Evolutionary conservation across 2,329 filamentous ascomycete genomes (phyloP).

Genomic region (Paecilomyces dactylethromorphus): DNA sequence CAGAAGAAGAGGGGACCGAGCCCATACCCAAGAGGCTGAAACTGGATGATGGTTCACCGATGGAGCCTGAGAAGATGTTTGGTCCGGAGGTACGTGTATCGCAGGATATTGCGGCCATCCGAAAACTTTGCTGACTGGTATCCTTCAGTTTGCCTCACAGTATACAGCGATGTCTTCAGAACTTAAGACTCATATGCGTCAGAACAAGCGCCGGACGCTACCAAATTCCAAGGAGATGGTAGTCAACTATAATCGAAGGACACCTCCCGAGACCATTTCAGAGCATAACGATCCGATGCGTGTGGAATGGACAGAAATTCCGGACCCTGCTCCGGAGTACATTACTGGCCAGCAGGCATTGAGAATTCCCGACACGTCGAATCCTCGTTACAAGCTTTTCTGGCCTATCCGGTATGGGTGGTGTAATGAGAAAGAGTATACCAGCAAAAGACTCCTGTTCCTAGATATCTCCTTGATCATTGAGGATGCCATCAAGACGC

Average conservation of each 20-base stretch:
- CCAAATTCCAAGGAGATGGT: constrained; percentile 98
- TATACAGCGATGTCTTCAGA: constrained; percentile 80
- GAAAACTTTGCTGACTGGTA: neutral
- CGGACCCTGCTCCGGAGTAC: constrained; percentile 60
- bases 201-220: constrained; percentile 87
- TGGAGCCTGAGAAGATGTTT: constrained; percentile 70
- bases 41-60: constrained; percentile 43
- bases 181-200: constrained; percentile 82
- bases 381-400: constrained; percentile 82
- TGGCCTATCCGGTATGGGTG: constrained; percentile 85
- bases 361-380: constrained; percentile 81
- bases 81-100: constrained; percentile 64
- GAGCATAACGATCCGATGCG: constrained; percentile 92
- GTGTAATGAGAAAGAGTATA: constrained; percentile 86
- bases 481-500: constrained; percentile 77
- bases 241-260: constrained; percentile 84
- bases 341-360: constrained; percentile 77
- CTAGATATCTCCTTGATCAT: constrained; percentile 83
- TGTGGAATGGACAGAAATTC: constrained; percentile 90
- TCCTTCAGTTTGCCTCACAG: constrained; percentile 49
- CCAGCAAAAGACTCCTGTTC: constrained; percentile 69
- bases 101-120: neutral
- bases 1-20: constrained; percentile 72
- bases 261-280: constrained; percentile 76
- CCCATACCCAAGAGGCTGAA: constrained; percentile 65